Base-by-base conservation (phyloP, 1,139 yeast species). In the Debaryomyces sp. region DNA sequence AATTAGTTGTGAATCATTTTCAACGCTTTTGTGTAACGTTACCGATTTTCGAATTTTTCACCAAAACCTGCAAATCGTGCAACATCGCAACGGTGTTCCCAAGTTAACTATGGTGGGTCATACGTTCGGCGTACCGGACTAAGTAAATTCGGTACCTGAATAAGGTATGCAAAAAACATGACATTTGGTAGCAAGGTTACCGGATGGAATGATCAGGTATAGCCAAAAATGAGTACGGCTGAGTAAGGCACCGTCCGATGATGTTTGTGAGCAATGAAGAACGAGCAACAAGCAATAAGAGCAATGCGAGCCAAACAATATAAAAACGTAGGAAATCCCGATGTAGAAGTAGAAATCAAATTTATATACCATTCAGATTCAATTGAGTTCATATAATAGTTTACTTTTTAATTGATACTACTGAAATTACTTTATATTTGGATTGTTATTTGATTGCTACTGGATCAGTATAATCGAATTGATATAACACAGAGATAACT, bases 161-260 rank as follows among this genome's bases (percentile, higher is more conserved):
- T n/a, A 24, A 35, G 7, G 24, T 9, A n/a, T n/a, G 35, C 35
- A 17, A 35, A 27, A 34, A 35, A 35, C 38, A 35, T 35, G 41
- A 37, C 29, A 37, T 24, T 13, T 32, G 22, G 22, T 23, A 37
- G 30, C 41, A 36, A 36, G 22, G 40, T 36, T n/a, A 15, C 21
- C 41, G n/a, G 22, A 23, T 22, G 30, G 41, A 24, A 24, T 37
- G 41, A 37, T 37, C 41, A 37, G 13, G 6, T 37, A 37, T 27
- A 37, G 41, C 41, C 29, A 37, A 24, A 15, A 9, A 6, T 7
- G 13, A 41, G 42, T 15, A 50, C 54, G 52, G 54, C 52, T 51
- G 44, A 51, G 54, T 50, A 39, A 27, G 3, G 6, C 6, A 6
- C 24, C 21, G 29, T 6, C 9, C 17, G n/a, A 12, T 37, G 29